phyloP scores from a whole-genome alignment of 345 rosid species.

The Punica granatum region DNA sequence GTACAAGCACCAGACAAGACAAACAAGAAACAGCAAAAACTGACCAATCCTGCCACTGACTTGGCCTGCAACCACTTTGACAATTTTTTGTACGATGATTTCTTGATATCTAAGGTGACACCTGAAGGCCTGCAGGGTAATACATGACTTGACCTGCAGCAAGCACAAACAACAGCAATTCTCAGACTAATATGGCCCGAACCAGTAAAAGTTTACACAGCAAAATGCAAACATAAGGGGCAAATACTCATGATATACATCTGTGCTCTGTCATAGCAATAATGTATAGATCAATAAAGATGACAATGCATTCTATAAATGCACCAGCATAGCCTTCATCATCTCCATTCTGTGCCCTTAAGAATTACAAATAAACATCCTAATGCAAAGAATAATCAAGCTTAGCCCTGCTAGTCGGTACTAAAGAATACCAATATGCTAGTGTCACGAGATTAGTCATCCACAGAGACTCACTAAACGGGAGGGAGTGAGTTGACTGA shows the following conservation, averaged over 20 bases:
- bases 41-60: constrained; percentile 71
- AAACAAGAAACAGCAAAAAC: constrained; percentile 5
- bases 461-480: not conserved
- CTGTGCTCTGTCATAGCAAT: not conserved
- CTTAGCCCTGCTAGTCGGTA: not conserved
- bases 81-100: constrained; percentile 90
- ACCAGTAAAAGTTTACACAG: not conserved
- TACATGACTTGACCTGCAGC: constrained; percentile 79
- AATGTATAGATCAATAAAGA: not conserved
- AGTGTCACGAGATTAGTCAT: not conserved
- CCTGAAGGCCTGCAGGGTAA: constrained; percentile 88
- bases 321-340: not conserved
- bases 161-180: constrained; percentile 6
- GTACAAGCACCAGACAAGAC: not conserved
- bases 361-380: not conserved
- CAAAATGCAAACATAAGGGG: not conserved
- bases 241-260: not conserved
- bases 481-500: not conserved
- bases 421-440: not conserved
- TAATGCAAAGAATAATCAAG: not conserved
- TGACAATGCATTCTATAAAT: not conserved
- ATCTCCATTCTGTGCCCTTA: not conserved
- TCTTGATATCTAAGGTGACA: constrained; percentile 68
- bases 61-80: constrained; percentile 93
- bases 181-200: not conserved